Evolutionary conservation across 176 grass and related monocot species (phyloP), one percentile per base, ranked within the genome.

Genomic region (Bothriochloa decipiens): DNA sequence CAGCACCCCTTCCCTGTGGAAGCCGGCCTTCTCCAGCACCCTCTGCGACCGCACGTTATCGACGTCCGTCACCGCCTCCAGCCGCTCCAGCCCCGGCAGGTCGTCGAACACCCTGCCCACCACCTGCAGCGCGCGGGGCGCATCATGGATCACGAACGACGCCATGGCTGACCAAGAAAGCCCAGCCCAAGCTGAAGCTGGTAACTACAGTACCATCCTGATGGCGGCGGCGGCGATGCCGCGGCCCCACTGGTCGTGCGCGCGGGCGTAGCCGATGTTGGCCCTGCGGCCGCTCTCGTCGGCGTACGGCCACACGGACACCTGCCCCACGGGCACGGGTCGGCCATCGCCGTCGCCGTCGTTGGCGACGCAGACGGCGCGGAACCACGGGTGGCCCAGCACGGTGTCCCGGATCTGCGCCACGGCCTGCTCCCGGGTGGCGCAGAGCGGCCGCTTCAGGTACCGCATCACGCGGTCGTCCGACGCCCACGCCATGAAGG

Each of bases 21-120:
- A 94, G 12, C 89, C 81, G 10, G 89, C 80, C 76, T 94, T 94
- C 89, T 91, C 86, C 35, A 94, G 83, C 72, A 81, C 86, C 80
- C 86, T 64, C 87, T 87, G 86, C 27, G 92, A 91, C 72, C 86
- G 40, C 58, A 25, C 60, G 81, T 91, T 91, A 4, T 72, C 77
- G 8, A 87, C 84, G 26, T 80, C 83, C 16, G 84, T 83, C 4
- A 88, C 13, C 76, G 86, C 92, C 76, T 94, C 92, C 69, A 91
- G 65, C 81, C 89, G 58, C 78, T 87, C 80, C 89, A 94, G 76
- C 68, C 36, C 41, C 74, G 87, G 72, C 84, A 86, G 65, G 36
- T 89, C 87, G 25, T 82, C 76, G 63, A 91, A 91, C 65, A 94
- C 85, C 74, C 13, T 77, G 26, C 12, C 69, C 17, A 81, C 76